phyloP scores from a whole-genome alignment of 768 basidiomycete species.

The Lentinula boryana region DNA sequence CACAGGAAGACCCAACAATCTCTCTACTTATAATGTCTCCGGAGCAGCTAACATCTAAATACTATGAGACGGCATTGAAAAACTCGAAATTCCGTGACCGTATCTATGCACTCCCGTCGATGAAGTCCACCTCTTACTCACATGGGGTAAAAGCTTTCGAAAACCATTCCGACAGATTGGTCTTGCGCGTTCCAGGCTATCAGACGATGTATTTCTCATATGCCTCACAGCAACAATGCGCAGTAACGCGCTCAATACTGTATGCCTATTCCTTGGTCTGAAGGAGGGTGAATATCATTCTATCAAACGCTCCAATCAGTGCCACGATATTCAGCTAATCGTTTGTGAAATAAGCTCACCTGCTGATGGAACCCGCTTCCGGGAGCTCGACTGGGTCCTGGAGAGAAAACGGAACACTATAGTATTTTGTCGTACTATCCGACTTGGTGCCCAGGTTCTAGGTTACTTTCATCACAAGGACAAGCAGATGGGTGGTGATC shows the following conservation, averaged over 20 bases:
- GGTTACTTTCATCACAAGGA: background rate
- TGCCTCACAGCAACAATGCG: background rate
- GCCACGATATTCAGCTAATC: constrained; percentile 18
- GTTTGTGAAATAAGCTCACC: constrained; percentile 14
- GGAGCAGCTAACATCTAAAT: background rate
- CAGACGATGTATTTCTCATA: background rate
- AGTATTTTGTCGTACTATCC: constrained; percentile 16
- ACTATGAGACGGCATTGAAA: background rate
- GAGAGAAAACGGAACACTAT: constrained; percentile 12
- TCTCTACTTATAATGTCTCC: background rate
- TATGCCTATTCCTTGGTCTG: constrained; percentile 17
- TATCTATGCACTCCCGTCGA: constrained; percentile 18
- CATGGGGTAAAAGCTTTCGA: constrained; percentile 19
- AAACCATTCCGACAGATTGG: constrained; percentile 18
- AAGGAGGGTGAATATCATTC: constrained; percentile 12
- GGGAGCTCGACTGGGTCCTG: constrained; percentile 22
- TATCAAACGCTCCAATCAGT: constrained; percentile 18
- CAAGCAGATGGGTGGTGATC: background rate
- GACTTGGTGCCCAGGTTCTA: background rate
- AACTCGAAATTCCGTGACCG: constrained; percentile 13
- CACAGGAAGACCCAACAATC: background rate
- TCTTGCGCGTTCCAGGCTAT: constrained; percentile 12
- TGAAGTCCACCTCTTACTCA: constrained; percentile 18
- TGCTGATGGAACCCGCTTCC: constrained; percentile 13
- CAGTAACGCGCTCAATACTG: background rate